These are phyloP conservation scores for Talaromyces sp. DNA, from an alignment of 2,329 filamentous ascomycete species.

Conservation along the genomic window DNA sequence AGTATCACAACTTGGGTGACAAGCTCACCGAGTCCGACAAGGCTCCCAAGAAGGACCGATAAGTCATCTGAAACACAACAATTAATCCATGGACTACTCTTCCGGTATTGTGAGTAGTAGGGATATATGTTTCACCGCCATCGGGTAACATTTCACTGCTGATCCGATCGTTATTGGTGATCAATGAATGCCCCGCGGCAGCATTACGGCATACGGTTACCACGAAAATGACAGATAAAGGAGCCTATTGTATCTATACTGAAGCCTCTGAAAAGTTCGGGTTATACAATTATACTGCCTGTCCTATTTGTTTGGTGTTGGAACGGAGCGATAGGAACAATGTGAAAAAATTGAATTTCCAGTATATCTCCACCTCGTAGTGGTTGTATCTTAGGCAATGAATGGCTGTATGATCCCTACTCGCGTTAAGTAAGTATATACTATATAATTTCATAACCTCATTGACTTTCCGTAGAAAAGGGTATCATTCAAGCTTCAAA, in stretches of 20 bases:
- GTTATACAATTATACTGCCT: background rate
- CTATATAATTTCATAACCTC: background rate
- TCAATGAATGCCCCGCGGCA: background rate
- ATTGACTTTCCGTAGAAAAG: background rate
- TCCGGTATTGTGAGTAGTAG: background rate
- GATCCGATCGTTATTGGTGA: background rate
- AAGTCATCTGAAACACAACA: slow-evolving; percentile 23
- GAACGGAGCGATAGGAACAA: background rate
- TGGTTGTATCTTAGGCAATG: background rate
- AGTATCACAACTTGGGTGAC: slow-evolving; percentile 83
- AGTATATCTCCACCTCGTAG: background rate
- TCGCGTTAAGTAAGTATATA: background rate
- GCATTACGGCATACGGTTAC: background rate
- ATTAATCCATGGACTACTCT: slow-evolving; percentile 1
- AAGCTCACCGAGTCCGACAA: slow-evolving; percentile 60
- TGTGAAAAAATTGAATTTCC: background rate
- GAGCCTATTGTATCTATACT: slow-evolving; percentile 6
- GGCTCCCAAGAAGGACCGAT: slow-evolving; percentile 56
- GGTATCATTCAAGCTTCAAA: background rate
- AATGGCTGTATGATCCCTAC: background rate
- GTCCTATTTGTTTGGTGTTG: background rate
- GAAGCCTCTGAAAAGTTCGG: background rate
- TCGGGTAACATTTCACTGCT: background rate
- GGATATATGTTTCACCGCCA: background rate
- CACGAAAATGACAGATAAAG: background rate